Percentiles rank a stretch among this genome's conserved stretches.
phyloP scores from a whole-genome alignment of 176 grass and related monocot genomes.

The Phragmites australis region DNA sequence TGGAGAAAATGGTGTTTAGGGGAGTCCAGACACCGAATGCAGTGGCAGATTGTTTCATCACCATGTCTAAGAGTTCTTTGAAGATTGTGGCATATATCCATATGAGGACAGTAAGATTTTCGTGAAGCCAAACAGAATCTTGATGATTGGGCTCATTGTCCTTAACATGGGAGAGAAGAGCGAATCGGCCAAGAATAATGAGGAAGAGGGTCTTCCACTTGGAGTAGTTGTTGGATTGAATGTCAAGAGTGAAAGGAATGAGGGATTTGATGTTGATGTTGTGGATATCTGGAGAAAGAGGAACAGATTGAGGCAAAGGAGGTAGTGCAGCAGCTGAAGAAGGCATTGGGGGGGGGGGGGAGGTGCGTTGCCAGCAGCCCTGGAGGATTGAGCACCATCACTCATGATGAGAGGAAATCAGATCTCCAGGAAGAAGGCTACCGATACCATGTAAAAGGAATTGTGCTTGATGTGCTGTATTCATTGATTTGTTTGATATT shows the following conservation, averaged over 20 bases:
- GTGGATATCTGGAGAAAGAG: neutral
- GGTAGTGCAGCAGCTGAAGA: neutral
- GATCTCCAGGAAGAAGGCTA: no score
- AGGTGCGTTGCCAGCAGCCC: no score
- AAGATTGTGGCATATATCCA: neutral
- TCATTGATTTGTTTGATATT: no score
- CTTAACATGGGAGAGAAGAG: no score
- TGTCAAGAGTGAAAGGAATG: neutral
- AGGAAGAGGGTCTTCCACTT: neutral
- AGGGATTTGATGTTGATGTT: neutral
- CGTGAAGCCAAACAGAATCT: neutral
- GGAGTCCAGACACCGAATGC: neutral
- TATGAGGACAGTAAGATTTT: neutral
- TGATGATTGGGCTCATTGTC: no score
- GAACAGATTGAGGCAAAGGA: neutral
- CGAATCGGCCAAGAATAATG: neutral
- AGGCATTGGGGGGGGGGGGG: no score
- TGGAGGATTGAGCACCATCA: no score
- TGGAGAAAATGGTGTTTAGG: neutral
- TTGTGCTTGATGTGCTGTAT: no score
- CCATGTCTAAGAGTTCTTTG: neutral
- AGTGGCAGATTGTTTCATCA: neutral
- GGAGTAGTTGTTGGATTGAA: neutral
- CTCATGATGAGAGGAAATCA: no score
- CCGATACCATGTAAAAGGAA: no score